A percentile compares a stretch with the other conserved stretches of the same genome.
Evolutionary conservation across 2,329 filamentous ascomycete species (phyloP).

Genomic region (Epicoccum sorghinum): DNA sequence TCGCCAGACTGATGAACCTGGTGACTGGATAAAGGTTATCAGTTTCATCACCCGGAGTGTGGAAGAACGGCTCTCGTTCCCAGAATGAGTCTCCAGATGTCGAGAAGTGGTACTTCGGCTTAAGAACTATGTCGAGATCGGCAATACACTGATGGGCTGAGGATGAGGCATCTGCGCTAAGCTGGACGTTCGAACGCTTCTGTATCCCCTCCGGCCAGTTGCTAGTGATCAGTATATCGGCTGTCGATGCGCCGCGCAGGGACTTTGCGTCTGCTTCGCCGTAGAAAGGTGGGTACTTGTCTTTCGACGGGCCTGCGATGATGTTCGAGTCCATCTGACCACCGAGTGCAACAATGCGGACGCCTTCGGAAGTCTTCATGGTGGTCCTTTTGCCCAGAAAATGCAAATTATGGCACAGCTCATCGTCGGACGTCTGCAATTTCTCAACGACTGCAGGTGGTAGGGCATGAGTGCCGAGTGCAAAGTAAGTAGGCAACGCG

Average conservation of each 20-base stretch:
- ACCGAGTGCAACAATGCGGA: conserved; percentile 86
- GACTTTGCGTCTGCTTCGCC: conserved; percentile 76
- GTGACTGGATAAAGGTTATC: conserved; percentile 69
- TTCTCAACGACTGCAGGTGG: conserved; percentile 74
- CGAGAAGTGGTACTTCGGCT: conserved; percentile 91
- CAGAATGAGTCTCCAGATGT: conserved; percentile 74
- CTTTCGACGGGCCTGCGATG: conserved; percentile 67
- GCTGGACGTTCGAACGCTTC: conserved; percentile 67
- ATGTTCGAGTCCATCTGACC: conserved; percentile 70
- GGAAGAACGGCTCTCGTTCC: conserved; percentile 92
- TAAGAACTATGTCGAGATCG: conserved; percentile 77
- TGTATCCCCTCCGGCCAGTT: conserved; percentile 82
- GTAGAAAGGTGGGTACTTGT: conserved; percentile 79
- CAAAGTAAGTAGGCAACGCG: conserved; percentile 89
- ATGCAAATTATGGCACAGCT: conserved; percentile 88
- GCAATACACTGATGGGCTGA: conserved; percentile 71
- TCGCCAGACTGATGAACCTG: conserved; percentile 87
- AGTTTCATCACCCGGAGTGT: conserved; percentile 59
- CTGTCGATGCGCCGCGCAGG: conserved; percentile 75
- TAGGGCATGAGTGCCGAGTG: conserved; percentile 74
- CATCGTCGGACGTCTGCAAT: conserved; percentile 70
- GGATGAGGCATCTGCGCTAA: conserved; percentile 62
- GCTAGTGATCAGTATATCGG: conserved; percentile 86
- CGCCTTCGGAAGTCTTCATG: conserved; percentile 86
- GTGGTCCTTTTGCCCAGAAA: conserved; percentile 84